Evolutionary conservation across 352 stramenopile species (phyloP).

Genomic region (Phytophthora hibernalis): DNA sequence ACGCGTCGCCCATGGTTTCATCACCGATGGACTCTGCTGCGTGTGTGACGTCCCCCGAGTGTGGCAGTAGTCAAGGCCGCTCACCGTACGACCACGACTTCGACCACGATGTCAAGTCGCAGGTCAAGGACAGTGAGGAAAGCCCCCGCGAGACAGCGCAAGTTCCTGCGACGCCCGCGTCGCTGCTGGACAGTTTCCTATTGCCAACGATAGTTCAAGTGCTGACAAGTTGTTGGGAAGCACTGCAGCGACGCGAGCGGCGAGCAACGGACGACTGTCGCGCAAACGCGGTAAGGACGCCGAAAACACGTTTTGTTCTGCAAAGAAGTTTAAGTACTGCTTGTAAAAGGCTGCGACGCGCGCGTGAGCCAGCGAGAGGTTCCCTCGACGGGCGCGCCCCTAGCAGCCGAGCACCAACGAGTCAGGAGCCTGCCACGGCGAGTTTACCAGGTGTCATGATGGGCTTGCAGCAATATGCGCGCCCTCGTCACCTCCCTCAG

Average conservation of each 20-base stretch:
- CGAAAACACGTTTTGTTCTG: slow-evolving; percentile 61
- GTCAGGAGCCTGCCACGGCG: slow-evolving; percentile 14
- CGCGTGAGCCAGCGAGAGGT: slow-evolving; percentile 26
- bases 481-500: slow-evolving; percentile 23
- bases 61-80: slow-evolving; percentile 66
- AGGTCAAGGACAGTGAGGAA: slow-evolving; percentile 56
- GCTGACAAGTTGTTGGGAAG: slow-evolving; percentile 75
- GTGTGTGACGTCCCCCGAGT: slow-evolving; percentile 83
- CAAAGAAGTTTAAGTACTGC: slow-evolving; percentile 70
- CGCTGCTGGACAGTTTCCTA: slow-evolving; percentile 60
- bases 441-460: slow-evolving; percentile 16
- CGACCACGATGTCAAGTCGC: slow-evolving; percentile 67
- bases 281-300: slow-evolving; percentile 59
- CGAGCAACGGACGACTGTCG: slow-evolving; percentile 33
- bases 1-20: slow-evolving; percentile 40
- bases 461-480: slow-evolving; percentile 21
- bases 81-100: slow-evolving; percentile 83
- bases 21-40: slow-evolving; percentile 70
- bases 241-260: slow-evolving; percentile 34
- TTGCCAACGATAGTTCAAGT: slow-evolving; percentile 81
- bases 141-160: slow-evolving; percentile 58
- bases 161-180: slow-evolving; percentile 43
- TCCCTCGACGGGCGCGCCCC: slow-evolving; percentile 8
- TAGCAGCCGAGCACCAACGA: slow-evolving; percentile 27
- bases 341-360: slow-evolving; percentile 50